These are phyloP conservation scores for Isoetes engelmannii DNA, from an alignment of 83 land plant genomes.

Conservation along the genomic window DNA sequence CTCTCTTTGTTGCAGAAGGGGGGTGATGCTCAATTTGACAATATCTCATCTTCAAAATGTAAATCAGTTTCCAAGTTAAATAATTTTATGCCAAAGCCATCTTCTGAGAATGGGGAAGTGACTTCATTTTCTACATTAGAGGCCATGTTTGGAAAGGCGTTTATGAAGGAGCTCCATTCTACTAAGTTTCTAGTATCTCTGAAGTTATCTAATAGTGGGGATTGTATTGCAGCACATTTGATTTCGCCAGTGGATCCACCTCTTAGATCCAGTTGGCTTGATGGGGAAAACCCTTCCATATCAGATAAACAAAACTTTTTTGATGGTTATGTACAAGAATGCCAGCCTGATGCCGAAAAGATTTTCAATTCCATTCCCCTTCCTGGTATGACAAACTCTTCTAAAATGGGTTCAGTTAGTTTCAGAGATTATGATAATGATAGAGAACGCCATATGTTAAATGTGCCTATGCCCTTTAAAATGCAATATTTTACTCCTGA, in stretches of 20 bases:
- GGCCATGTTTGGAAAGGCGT: conserved; percentile 55
- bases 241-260: background rate
- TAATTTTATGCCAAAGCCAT: background rate
- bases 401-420: too few species aligned
- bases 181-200: conserved; percentile 49
- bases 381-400: too few species aligned
- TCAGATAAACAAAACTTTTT: background rate
- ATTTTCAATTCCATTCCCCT: too few species aligned
- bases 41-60: background rate
- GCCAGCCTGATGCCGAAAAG: background rate
- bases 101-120: conserved; percentile 16
- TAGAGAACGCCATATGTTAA: too few species aligned
- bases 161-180: conserved; percentile 63
- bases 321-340: background rate
- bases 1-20: conserved; percentile 62
- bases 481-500: too few species aligned
- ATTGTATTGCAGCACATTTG: background rate
- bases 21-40: conserved; percentile 8
- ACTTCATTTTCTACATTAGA: conserved; percentile 40
- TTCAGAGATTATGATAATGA: too few species aligned
- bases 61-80: background rate
- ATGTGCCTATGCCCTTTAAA: too few species aligned
- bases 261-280: background rate
- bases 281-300: background rate
- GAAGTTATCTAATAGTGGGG: conserved; percentile 15